Evolutionary conservation across 75 land plant species (phyloP), one percentile per base, ranked within the genome.

Genomic region (Pinus tabuliformis): DNA sequence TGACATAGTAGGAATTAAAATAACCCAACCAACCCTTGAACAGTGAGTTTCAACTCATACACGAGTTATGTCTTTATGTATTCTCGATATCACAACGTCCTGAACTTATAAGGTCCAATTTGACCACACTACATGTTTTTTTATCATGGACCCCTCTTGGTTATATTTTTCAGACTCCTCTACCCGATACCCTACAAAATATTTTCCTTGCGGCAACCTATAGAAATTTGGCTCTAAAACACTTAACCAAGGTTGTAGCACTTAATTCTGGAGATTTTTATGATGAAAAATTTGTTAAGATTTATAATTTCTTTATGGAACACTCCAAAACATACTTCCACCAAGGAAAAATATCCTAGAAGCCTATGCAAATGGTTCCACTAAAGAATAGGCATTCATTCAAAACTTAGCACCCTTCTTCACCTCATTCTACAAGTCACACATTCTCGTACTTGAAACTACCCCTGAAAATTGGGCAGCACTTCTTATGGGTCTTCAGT

Each of bases 71-170:
- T 85, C 81, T 93, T 62, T 97, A 91, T 78, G 98, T 97, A 6
- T 80, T 97, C n/a, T 95, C 98, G 1, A 87, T 87, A 62, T 97
- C 99, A 45, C 96, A 97, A 75, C 87, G 92, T 26, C 78, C 96
- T 57, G 98, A 97, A 78, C 95, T 97, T 42, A 91, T 97, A 78
- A 87, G 96, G n/a, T n/a, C n/a, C n/a, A n/a, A 33, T 6, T 73
- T 97, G 42, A 87, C 91, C 33, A 97, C 98, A 37, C 75, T 97
- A 72, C 99, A 97, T 85, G 99, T 98, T 26, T 97, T 92, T 59
- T 83, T 97, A 30, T 93, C 99, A 37, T 97, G 99, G 99, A 91
- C 93, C 36, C 99, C 99, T 17, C 73, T 97, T 42, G 98, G 98
- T 22, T 95, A 95, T 80, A 95, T 95, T 9, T 97, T 95, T 77